Conservation (phyloP, 2,329 filamentous ascomycete genomes). For the Arthroderma uncinatum region DNA sequence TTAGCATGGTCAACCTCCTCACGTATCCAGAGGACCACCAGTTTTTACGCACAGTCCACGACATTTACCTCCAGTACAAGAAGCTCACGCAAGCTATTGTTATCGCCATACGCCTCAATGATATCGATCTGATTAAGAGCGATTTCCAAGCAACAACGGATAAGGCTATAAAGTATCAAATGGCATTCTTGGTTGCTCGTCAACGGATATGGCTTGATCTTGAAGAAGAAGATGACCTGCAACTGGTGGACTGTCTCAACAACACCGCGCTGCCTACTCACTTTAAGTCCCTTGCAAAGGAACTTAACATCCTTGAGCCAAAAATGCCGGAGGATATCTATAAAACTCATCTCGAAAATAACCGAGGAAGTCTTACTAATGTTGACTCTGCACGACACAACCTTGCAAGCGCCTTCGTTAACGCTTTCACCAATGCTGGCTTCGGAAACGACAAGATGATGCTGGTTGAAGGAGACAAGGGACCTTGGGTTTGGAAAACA, state of each 20-base stretch:
- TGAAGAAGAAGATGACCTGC: slow-evolving; percentile 53
- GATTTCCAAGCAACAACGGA: slow-evolving; percentile 75
- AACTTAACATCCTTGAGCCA: slow-evolving; percentile 91
- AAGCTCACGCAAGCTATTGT: slow-evolving; percentile 89
- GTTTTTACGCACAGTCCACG: slow-evolving; percentile 84
- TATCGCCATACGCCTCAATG: slow-evolving; percentile 85
- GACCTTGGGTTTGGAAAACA: slow-evolving; percentile 97
- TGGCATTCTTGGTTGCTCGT: slow-evolving; percentile 83
- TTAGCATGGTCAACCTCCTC: slow-evolving; percentile 95
- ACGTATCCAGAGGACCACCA: slow-evolving; percentile 96
- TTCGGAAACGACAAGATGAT: slow-evolving; percentile 97
- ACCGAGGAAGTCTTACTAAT: slow-evolving; percentile 83
- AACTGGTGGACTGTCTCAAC: slow-evolving; percentile 70
- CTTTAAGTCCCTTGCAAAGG: slow-evolving; percentile 88
- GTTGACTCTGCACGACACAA: slow-evolving; percentile 94
- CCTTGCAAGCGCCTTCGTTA: slow-evolving; percentile 88
- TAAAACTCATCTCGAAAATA: slow-evolving; percentile 96
- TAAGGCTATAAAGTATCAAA: slow-evolving; percentile 75
- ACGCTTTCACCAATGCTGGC: slow-evolving; percentile 91
- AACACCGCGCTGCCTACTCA: slow-evolving; percentile 82
- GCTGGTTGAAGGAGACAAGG: slow-evolving; percentile 78
- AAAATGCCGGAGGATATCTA: slow-evolving; percentile 98
- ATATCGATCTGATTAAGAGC: slow-evolving; percentile 66
- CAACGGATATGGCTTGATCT: slow-evolving; percentile 78
- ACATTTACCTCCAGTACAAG: slow-evolving; percentile 87